Percentiles rank a stretch among this genome's conserved stretches.
Conservation (phyloP, 129 eudicot genomes). For the Centella asiatica region DNA sequence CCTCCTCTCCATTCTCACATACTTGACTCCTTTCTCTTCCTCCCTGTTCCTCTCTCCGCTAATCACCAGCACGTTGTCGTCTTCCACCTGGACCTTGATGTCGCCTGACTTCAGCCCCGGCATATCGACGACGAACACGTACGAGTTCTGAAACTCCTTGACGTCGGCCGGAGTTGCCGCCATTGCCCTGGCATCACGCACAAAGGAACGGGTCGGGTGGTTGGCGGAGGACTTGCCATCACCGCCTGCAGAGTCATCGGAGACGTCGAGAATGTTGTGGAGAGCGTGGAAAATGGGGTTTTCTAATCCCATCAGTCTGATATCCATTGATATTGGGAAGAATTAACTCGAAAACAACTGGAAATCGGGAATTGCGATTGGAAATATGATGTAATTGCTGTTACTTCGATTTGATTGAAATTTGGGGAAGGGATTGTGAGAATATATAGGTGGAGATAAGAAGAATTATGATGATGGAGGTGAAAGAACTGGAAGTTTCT, state of each 20-base stretch:
- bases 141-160: constrained; percentile 32
- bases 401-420: background rate
- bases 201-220: constrained; percentile 21
- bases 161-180: constrained; percentile 35
- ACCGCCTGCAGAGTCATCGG: background rate
- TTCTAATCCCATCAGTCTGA: constrained; percentile 19
- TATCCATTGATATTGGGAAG: constrained; percentile 13
- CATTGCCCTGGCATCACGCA: constrained; percentile 42
- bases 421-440: no score
- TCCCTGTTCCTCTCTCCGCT: constrained; percentile 38
- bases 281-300: constrained; percentile 25
- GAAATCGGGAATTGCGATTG: background rate
- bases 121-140: constrained; percentile 35
- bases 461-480: background rate
- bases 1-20: constrained; percentile 18
- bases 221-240: no score
- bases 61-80: constrained; percentile 32
- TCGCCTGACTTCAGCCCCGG: constrained; percentile 39
- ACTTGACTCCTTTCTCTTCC: constrained; percentile 14
- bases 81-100: constrained; percentile 36
- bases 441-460: background rate
- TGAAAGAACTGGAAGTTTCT: background rate
- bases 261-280: constrained; percentile 17
- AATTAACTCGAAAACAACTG: no score
- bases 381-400: background rate